Percentiles rank a stretch among this genome's conserved stretches.
These are phyloP conservation scores for Psilocybe sp. DNA, from an alignment of 768 basidiomycete genomes.

Conservation along the genomic window DNA sequence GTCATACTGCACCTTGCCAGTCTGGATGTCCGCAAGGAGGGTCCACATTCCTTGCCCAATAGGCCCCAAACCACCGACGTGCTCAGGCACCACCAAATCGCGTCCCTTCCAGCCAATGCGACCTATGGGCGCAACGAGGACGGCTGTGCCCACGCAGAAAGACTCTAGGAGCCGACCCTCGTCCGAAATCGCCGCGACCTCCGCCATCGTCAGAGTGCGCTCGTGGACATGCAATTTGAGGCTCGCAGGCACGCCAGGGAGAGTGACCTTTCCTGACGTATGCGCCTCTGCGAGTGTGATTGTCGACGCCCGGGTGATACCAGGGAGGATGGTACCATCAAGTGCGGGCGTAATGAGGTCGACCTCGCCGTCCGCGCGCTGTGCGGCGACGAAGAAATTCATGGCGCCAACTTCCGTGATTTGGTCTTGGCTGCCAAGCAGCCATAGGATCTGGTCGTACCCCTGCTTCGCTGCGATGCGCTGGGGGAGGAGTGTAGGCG, in stretches of 20 bases:
- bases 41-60: constrained; percentile 68
- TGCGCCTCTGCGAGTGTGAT: constrained; percentile 65
- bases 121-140: constrained; percentile 60
- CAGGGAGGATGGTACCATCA: constrained; percentile 86
- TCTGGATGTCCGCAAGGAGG: constrained; percentile 69
- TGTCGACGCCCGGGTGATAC: constrained; percentile 86
- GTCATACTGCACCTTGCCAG: constrained; percentile 58
- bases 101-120: constrained; percentile 50
- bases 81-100: constrained; percentile 50
- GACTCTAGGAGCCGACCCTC: constrained; percentile 68
- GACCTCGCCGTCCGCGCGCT: constrained; percentile 53
- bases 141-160: constrained; percentile 79
- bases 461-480: constrained; percentile 60
- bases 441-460: constrained; percentile 79
- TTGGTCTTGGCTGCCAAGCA: constrained; percentile 53
- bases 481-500: constrained; percentile 61
- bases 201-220: constrained; percentile 53
- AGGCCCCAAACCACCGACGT: constrained; percentile 42
- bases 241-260: constrained; percentile 36
- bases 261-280: constrained; percentile 36
- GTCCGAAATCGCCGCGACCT: constrained; percentile 44
- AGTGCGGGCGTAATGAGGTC: constrained; percentile 83
- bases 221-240: constrained; percentile 49
- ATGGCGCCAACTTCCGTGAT: constrained; percentile 70
- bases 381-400: constrained; percentile 75